Percentiles rank a stretch among this genome's conserved stretches.
Evolutionary conservation across 2,329 filamentous ascomycete species (phyloP).

Genomic region (Colletotrichum cordylinicola): DNA sequence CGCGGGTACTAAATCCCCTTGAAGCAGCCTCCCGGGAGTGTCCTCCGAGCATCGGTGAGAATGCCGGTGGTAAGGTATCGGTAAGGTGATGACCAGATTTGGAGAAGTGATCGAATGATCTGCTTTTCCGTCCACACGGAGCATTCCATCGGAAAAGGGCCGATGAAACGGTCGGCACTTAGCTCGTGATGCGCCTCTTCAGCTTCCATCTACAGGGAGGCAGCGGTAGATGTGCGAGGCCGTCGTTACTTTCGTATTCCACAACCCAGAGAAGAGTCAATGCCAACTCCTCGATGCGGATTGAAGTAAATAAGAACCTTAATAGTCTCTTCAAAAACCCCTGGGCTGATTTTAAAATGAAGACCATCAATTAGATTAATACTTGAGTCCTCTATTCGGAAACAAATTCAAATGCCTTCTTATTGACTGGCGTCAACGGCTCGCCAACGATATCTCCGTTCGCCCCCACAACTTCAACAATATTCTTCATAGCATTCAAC

Average conservation of each 20-base stretch:
- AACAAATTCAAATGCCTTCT: not conserved
- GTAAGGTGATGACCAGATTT: not conserved
- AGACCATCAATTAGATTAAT: not conserved
- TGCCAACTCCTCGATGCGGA: accelerated
- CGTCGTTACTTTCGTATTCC: not conserved
- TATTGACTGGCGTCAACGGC: slow-evolving; percentile 27
- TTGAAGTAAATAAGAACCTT: not conserved
- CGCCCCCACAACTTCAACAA: slow-evolving; percentile 30
- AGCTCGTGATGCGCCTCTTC: not conserved
- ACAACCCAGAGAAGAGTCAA: not conserved
- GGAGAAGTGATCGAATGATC: not conserved
- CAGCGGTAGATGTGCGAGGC: not conserved
- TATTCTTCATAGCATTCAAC: slow-evolving; percentile 40
- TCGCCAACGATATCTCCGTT: slow-evolving; percentile 22
- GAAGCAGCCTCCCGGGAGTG: not conserved
- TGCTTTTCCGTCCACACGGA: not conserved
- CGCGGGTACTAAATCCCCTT: not conserved
- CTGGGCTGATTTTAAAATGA: accelerated
- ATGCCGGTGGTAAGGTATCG: not conserved
- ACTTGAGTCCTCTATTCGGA: not conserved
- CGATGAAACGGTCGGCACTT: not conserved
- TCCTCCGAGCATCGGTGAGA: not conserved
- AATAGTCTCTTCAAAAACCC: accelerated
- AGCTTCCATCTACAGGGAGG: accelerated
- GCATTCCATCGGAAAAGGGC: not conserved